Evolutionary conservation across 495 filamentous ascomycete genomes (phyloP).

Genomic region (Aspergillus cristatus): DNA sequence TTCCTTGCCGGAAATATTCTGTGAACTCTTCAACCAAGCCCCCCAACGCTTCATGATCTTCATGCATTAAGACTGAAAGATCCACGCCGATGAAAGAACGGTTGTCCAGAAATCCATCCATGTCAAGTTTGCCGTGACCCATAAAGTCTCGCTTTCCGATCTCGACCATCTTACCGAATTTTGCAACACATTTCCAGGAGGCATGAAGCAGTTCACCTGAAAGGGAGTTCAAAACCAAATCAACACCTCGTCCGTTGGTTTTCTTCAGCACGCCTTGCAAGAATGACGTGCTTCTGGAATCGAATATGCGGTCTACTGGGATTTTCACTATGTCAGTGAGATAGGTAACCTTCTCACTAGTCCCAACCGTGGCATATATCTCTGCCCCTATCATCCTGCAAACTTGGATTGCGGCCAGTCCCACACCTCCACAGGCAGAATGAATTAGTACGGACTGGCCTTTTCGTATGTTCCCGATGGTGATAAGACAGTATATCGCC

Average conservation of each 20-base stretch:
- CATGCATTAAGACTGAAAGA: slow-evolving; percentile 8
- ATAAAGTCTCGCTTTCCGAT: slow-evolving; percentile 23
- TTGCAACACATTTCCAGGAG: slow-evolving; percentile 43
- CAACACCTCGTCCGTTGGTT: slow-evolving; percentile 41
- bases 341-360: slow-evolving; percentile 27
- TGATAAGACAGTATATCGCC: slow-evolving; percentile 14
- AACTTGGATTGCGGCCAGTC: slow-evolving; percentile 12
- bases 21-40: slow-evolving; percentile 17
- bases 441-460: slow-evolving; percentile 24
- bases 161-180: slow-evolving; percentile 44
- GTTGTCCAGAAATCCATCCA: slow-evolving; percentile 28
- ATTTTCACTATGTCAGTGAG: slow-evolving; percentile 25
- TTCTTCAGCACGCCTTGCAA: slow-evolving; percentile 27
- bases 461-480: slow-evolving; percentile 9
- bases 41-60: slow-evolving; percentile 17
- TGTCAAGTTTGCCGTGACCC: slow-evolving; percentile 13
- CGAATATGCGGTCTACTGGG: slow-evolving; percentile 36
- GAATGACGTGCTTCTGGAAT: slow-evolving; percentile 38
- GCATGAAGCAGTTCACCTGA: slow-evolving; percentile 35
- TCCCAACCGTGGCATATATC: slow-evolving; percentile 40
- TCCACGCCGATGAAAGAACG: slow-evolving; percentile 17
- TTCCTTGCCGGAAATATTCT: slow-evolving; percentile 16
- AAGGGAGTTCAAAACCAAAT: slow-evolving; percentile 42
- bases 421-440: slow-evolving; percentile 15
- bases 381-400: slow-evolving; percentile 6